phyloP scores from a whole-genome alignment of 2,329 filamentous ascomycete genomes.

The Penicillium sp. region DNA sequence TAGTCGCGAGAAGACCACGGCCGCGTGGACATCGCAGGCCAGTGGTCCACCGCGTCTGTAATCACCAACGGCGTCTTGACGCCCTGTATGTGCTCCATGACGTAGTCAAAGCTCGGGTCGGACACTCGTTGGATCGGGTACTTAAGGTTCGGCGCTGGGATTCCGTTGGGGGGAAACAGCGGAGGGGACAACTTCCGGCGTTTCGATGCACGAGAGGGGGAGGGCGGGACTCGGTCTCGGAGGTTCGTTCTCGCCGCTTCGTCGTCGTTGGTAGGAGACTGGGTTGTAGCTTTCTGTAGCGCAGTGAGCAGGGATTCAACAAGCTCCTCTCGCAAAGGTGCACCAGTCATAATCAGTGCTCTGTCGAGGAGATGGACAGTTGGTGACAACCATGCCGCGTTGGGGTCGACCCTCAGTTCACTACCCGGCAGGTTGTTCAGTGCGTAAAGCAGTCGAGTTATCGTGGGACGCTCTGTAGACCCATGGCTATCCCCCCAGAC shows the following conservation, averaged over 20 bases:
- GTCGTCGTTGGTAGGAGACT: not conserved
- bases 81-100: slow-evolving; percentile 64
- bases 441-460: slow-evolving; percentile 21
- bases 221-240: not conserved
- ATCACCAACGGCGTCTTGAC: slow-evolving; percentile 69
- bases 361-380: slow-evolving; percentile 73
- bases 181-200: slow-evolving; percentile 38
- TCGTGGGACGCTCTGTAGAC: not conserved
- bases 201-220: slow-evolving; percentile 29
- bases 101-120: slow-evolving; percentile 60
- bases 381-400: slow-evolving; percentile 56
- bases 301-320: slow-evolving; percentile 44
- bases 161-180: slow-evolving; percentile 39
- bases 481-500: slow-evolving; percentile 12
- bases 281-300: slow-evolving; percentile 33
- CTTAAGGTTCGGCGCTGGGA: slow-evolving; percentile 40
- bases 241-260: not conserved
- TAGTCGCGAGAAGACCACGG: slow-evolving; percentile 78
- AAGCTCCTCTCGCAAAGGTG: slow-evolving; percentile 57
- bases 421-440: slow-evolving; percentile 15
- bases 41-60: slow-evolving; percentile 65
- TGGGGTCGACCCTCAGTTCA: slow-evolving; percentile 24
- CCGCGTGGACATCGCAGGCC: slow-evolving; percentile 73
- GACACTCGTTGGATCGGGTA: slow-evolving; percentile 46
- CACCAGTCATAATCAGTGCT: slow-evolving; percentile 76